Evolutionary conservation across 345 rosid species (phyloP).

Genomic region (Populus tremula): DNA sequence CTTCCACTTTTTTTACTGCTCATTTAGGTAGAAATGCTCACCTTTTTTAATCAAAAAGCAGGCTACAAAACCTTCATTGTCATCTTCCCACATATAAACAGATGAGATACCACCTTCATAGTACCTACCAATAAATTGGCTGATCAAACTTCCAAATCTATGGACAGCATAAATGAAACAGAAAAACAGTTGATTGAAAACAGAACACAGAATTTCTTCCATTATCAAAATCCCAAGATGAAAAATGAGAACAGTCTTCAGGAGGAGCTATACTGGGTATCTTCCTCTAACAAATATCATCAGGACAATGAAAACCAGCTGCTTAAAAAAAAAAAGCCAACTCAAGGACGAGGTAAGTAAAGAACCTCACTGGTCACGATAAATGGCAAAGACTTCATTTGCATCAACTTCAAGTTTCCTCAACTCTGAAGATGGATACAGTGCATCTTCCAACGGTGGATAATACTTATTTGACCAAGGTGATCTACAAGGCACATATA

Average conservation of each 20-base stretch:
- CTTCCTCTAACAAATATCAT: background rate
- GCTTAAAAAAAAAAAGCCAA: background rate
- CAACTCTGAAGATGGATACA: conserved; percentile 64
- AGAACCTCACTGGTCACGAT: conserved; percentile 99
- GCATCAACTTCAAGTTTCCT: conserved; percentile 93
- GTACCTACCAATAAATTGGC: conserved; percentile 57
- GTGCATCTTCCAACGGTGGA: conserved; percentile 80
- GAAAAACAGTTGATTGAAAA: background rate
- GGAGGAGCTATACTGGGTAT: background rate
- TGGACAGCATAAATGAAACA: conserved; percentile 6
- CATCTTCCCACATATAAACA: conserved; percentile 96
- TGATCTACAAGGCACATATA: conserved; percentile 46
- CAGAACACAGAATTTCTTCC: background rate
- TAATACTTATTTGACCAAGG: conserved; percentile 92
- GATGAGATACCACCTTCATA: conserved; percentile 98
- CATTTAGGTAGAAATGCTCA: conserved; percentile 15
- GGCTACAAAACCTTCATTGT: conserved; percentile 83
- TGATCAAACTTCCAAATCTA: conserved; percentile 23
- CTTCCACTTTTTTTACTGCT: background rate
- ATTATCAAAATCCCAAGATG: background rate
- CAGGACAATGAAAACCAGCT: background rate
- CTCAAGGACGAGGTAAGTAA: conserved; percentile 63
- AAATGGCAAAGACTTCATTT: conserved; percentile 75
- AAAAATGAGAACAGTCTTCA: background rate
- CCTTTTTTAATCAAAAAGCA: conserved; percentile 97